These are phyloP conservation scores for Raffaelea deltoideospora DNA, from an alignment of 2,329 filamentous ascomycete genomes.

Conservation along the genomic window DNA sequence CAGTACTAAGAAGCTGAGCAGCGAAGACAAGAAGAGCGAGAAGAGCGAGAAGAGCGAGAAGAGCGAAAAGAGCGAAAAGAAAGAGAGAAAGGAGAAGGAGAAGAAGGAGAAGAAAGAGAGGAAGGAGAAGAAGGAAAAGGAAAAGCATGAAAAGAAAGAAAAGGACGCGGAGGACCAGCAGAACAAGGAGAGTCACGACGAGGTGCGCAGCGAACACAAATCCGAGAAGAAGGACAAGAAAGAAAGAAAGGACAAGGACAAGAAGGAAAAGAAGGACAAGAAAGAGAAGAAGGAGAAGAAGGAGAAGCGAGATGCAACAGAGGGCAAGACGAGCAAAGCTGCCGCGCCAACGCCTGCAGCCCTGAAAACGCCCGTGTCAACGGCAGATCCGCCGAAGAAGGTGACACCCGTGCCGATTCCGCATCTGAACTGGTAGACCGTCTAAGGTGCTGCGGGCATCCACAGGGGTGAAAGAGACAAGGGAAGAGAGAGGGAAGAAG, in stretches of 20 bases:
- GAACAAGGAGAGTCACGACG: no score
- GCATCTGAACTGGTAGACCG: conserved; percentile 1
- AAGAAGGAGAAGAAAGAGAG: conserved; percentile 3
- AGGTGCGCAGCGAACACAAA: no score
- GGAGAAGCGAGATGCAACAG: conserved; percentile 1
- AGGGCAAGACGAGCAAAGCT: conserved; percentile 1
- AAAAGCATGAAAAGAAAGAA: background rate
- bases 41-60: conserved; percentile 4
- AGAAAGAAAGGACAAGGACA: conserved; percentile 1
- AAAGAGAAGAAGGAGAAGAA: conserved; percentile 5
- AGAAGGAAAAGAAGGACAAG: conserved; percentile 7
- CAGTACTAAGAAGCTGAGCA: conserved; percentile 2
- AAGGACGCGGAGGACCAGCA: background rate
- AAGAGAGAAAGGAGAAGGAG: conserved; percentile 1
- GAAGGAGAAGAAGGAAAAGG: background rate
- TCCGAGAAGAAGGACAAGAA: background rate
- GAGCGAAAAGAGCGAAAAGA: conserved; percentile 1
- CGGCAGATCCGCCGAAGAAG: conserved; percentile 2
- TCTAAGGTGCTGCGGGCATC: no score
- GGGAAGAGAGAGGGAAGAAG: no score
- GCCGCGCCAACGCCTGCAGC: background rate
- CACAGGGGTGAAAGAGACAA: background rate
- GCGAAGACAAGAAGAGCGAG: conserved; percentile 5
- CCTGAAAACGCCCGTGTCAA: background rate
- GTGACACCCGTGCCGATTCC: conserved; percentile 10